A percentile compares a stretch with the other conserved stretches of the same genome.
phyloP scores from a whole-genome alignment of 805 yeast genomes.

The Brettanomyces sp. region DNA sequence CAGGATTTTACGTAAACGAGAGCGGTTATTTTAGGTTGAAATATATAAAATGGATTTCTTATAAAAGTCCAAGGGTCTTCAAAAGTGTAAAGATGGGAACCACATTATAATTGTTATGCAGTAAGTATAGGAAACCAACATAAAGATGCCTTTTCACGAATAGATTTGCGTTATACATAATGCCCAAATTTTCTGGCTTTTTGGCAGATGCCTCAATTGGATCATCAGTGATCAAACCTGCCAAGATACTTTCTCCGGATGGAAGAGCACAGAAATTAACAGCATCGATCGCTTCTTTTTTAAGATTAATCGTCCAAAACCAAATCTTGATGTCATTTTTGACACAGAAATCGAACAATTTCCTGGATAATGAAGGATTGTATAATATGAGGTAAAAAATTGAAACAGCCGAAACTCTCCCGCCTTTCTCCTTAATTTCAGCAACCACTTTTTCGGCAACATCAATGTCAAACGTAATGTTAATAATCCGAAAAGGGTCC shows the following conservation, averaged over 20 bases:
- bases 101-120: constrained; percentile 15
- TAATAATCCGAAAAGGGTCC: constrained; percentile 17
- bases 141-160: constrained; percentile 11
- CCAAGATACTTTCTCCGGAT: constrained; percentile 5
- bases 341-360: constrained; percentile 10
- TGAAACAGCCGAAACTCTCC: constrained; percentile 16
- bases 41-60: background rate
- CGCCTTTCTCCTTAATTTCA: constrained; percentile 11
- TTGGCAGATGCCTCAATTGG: constrained; percentile 6
- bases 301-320: constrained; percentile 29
- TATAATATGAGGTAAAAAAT: constrained; percentile 15
- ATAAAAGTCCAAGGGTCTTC: constrained; percentile 16
- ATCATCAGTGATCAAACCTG: constrained; percentile 18
- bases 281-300: constrained; percentile 14
- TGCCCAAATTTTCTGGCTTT: background rate
- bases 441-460: constrained; percentile 15
- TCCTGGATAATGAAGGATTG: constrained; percentile 10
- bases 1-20: no score
- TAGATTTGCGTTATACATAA: constrained; percentile 6
- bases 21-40: no score
- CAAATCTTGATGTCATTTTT: constrained; percentile 19
- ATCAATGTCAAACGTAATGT: constrained; percentile 21
- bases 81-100: constrained; percentile 8
- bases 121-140: constrained; percentile 9
- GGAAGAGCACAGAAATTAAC: constrained; percentile 5